phyloP scores from a whole-genome alignment of 495 filamentous ascomycete species.

The Monascus purpureus region DNA sequence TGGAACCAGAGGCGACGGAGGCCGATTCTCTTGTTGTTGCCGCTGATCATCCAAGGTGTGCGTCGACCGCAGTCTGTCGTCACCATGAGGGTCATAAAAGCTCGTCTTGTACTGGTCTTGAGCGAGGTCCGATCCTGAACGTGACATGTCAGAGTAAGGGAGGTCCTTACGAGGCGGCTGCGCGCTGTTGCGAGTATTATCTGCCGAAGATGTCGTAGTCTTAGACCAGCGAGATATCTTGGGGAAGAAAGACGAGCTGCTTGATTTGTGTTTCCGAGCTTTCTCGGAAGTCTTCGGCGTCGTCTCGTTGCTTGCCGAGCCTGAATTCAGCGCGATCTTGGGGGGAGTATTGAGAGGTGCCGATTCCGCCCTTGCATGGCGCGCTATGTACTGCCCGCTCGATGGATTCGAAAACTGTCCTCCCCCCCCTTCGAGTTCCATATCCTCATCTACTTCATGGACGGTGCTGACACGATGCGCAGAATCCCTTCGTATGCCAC shows the following conservation, averaged over 20 bases:
- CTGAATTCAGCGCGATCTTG: constrained; percentile 40
- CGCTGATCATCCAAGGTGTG: constrained; percentile 41
- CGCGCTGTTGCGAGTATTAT: constrained; percentile 38
- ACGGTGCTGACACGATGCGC: constrained; percentile 81
- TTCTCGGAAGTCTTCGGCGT: constrained; percentile 64
- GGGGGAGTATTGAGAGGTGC: constrained; percentile 62
- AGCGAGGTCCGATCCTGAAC: constrained; percentile 57
- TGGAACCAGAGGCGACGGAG: constrained; percentile 49
- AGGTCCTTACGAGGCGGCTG: constrained; percentile 34
- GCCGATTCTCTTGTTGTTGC: constrained; percentile 35
- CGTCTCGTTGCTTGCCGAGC: constrained; percentile 54
- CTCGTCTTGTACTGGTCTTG: constrained; percentile 44
- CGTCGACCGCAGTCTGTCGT: constrained; percentile 58
- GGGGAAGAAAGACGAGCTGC: constrained; percentile 75
- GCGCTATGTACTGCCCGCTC: constrained; percentile 12
- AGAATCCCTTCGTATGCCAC: constrained; percentile 43
- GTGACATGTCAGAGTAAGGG: constrained; percentile 44
- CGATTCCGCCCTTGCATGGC: constrained; percentile 42
- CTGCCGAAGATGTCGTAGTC: constrained; percentile 71
- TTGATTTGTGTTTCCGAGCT: constrained; percentile 80
- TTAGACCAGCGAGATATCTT: constrained; percentile 97
- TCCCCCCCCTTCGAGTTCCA: constrained; percentile 41
- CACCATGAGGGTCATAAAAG: constrained; percentile 48
- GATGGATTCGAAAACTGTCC: constrained; percentile 33
- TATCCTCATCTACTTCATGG: constrained; percentile 61